Evolutionary conservation across 2,329 filamentous ascomycete genomes (phyloP), one percentile per base, ranked within the genome.

Genomic region (Exophiala aquamarina): DNA sequence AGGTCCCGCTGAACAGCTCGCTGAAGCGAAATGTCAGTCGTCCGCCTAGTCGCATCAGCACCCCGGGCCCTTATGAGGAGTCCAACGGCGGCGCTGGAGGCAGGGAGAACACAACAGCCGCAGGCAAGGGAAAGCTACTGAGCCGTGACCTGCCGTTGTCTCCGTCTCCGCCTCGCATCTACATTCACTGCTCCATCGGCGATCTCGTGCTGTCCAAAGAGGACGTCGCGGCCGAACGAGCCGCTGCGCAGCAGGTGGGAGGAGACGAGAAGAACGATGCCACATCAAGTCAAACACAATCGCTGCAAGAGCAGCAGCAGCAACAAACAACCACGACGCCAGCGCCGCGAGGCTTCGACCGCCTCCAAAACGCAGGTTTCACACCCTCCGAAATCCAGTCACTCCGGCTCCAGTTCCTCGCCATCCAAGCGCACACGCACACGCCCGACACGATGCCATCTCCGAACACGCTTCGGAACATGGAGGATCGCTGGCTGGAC

Each of bases 401-500:
- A 39, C 77, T 98, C 11, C 82, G 93, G 15, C 82, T 90, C 17
- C 92, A 97, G 66, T 98, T 97, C 69, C 80, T 89, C 34, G 85
- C 86, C 35, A 87, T 95, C 54, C 87, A 95, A 62, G 81, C 86
- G 21, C 81, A 86, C 55, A 85, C 86, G 19, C 89, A 88, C 64
- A 94, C 90, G 1, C 89, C 89, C 0, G 91, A 95, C 64, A 87
- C 87, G 0, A 89, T 95, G 85, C 92, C 92, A 1, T 84, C 81
- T 9, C 86, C 88, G 1, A 78, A 86, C 52, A 80, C 84, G 20
- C 73, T 96, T 59, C 82, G 89, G 11, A 75, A 79, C 17, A 78
- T 96, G 63, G 92, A 97, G 66, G 92, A 97, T 61, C 75, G 83
- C 9, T 97, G 92, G 92, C 86, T 97, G 53, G 92, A 97, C 60